phyloP scores from a whole-genome alignment of 495 filamentous ascomycete species.

The Penicillium daleae region DNA sequence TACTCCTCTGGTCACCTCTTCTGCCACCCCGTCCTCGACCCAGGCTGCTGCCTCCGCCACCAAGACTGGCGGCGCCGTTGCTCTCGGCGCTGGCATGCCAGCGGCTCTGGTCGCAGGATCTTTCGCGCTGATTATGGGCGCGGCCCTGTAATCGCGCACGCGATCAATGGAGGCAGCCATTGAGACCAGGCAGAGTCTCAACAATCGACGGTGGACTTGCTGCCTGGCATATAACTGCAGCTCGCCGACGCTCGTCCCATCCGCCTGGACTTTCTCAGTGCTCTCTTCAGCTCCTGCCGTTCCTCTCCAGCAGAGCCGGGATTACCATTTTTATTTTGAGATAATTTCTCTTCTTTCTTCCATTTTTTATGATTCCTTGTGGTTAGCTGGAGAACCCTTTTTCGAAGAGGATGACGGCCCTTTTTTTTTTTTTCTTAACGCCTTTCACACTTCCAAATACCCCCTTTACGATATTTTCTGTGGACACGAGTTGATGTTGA shows the following conservation, averaged over 20 bases:
- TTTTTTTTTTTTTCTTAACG: slow-evolving; percentile 19
- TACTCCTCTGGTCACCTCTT: slow-evolving; percentile 24
- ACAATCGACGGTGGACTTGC: slow-evolving; percentile 1
- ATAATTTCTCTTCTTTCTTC: slow-evolving; percentile 6
- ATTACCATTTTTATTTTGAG: slow-evolving; percentile 21
- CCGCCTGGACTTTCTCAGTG: neutral
- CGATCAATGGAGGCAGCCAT: slow-evolving; percentile 5
- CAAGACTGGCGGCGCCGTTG: slow-evolving; percentile 27
- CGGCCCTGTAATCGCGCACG: slow-evolving; percentile 32
- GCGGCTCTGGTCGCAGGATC: slow-evolving; percentile 44
- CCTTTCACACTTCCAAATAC: slow-evolving; percentile 37
- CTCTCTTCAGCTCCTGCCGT: slow-evolving; percentile 19
- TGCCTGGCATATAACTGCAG: neutral
- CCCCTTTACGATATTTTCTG: slow-evolving; percentile 33
- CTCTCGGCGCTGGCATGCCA: slow-evolving; percentile 35
- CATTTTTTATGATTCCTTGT: slow-evolving; percentile 27
- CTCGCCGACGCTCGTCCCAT: neutral
- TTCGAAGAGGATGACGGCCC: slow-evolving; percentile 32
- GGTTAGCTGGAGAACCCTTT: slow-evolving; percentile 29
- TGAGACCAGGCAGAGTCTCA: neutral
- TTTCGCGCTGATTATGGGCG: slow-evolving; percentile 44
- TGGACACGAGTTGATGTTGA: slow-evolving; percentile 41
- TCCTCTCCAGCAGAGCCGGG: slow-evolving; percentile 34
- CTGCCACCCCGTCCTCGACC: slow-evolving; percentile 26
- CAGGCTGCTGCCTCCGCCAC: slow-evolving; percentile 29